Conservation (phyloP, 257 asterid species). For the Leonotis leonurus region DNA sequence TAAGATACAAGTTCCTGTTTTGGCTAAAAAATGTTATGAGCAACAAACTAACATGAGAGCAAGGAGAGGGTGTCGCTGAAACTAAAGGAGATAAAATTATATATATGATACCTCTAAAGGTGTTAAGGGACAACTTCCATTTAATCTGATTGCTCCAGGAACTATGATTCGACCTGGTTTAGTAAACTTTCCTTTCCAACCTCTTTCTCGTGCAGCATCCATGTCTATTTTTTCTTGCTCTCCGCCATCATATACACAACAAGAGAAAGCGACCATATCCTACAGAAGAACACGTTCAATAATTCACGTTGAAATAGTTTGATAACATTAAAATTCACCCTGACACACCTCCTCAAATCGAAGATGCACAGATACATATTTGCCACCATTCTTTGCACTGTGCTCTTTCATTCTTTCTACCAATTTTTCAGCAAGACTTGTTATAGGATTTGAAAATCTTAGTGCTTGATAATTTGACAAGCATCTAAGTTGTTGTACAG, state of each 20-base stretch:
- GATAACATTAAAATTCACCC: conserved; percentile 7
- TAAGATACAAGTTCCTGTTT: background rate
- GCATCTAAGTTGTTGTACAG: conserved; percentile 87
- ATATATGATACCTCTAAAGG: conserved; percentile 74
- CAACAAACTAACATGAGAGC: background rate
- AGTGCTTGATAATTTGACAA: conserved; percentile 89
- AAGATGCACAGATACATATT: conserved; percentile 92
- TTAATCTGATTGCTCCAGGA: conserved; percentile 79
- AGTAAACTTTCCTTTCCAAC: conserved; percentile 97
- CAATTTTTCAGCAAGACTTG: conserved; percentile 56
- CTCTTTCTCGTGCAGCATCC: conserved; percentile 98
- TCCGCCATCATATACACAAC: conserved; percentile 93
- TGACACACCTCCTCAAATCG: conserved; percentile 96
- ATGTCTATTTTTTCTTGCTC: conserved; percentile 70
- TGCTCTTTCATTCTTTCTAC: conserved; percentile 81
- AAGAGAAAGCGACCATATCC: conserved; percentile 99
- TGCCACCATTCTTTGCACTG: conserved; percentile 77
- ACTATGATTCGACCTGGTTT: conserved; percentile 78
- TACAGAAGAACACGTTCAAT: conserved; percentile 31
- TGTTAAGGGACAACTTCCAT: conserved; percentile 92
- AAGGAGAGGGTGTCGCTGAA: background rate
- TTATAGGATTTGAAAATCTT: conserved; percentile 61
- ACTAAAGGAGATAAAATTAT: background rate
- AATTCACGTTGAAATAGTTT: background rate
- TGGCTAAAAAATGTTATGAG: background rate